Evolutionary conservation across 2,329 filamentous ascomycete species (phyloP).

Genomic region (Penicillium crustosum): DNA sequence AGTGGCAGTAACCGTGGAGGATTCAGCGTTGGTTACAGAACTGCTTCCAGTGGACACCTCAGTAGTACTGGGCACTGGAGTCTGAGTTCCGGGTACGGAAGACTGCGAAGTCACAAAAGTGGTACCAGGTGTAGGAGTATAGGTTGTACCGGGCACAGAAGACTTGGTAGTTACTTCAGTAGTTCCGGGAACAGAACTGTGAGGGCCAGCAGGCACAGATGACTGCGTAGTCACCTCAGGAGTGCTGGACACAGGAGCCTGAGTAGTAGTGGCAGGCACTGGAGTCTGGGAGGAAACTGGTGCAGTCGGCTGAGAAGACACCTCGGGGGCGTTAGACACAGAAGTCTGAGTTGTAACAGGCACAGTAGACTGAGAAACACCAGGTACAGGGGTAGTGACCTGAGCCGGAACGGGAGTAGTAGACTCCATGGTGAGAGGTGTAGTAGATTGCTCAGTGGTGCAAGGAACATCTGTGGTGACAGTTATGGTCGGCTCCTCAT

Average conservation of each 20-base stretch:
- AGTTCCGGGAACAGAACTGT: not conserved
- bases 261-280: not conserved
- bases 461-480: conserved; percentile 5
- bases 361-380: not conserved
- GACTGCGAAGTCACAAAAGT: not conserved
- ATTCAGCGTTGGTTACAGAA: not conserved
- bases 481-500: conserved; percentile 1
- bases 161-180: not conserved
- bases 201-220: not conserved
- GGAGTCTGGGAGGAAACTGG: not conserved
- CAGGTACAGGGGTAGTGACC: not conserved
- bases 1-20: conserved; percentile 1
- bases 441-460: not conserved
- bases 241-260: not conserved
- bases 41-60: not conserved
- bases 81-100: not conserved
- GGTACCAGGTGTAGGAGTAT: not conserved
- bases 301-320: not conserved
- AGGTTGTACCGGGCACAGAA: not conserved
- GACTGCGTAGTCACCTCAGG: not conserved
- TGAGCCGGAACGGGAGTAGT: not conserved
- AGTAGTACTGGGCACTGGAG: not conserved
- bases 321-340: not conserved
- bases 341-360: not conserved
- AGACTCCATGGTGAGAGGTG: not conserved